Evolutionary conservation across 352 stramenopile genomes (phyloP), one percentile per base, ranked within the genome.

Genomic region (Blastocystis sp.): DNA sequence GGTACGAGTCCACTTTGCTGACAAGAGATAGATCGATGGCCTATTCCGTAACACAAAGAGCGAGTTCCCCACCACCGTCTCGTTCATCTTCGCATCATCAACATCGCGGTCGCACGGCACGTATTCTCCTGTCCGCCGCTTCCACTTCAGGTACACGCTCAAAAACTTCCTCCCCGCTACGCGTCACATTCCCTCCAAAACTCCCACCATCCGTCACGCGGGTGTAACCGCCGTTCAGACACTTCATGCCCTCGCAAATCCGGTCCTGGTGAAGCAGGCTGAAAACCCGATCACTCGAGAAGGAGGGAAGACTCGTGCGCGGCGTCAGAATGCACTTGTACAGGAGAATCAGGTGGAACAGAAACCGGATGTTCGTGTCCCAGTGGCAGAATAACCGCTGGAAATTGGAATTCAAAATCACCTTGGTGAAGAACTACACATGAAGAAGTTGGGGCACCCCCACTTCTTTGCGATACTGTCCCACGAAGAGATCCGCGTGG

Each of bases 301-400:
- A 59, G 29, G 55, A 24, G n/a, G 74, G 74, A 35, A 85, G 51
- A 13, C 12, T 12, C 3, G 29, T 33, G 2, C 74, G 74, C 29
- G 31, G 74, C 9, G 50, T 50, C 21, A 37, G 50, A 24, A 85
- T 24, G 13, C 33, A 51, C 4, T 37, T 26, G 45, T 85, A 85
- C 3, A 85, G 26, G 21, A 85, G 74, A 29, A 85, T 37, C 41
- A 67, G 29, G 50, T 63, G 74, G 41, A 85, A 85, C 50, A 85
- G n/a, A 24, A 69, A 85, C 74, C 74, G 74, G 2, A 69, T 59
- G 13, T 63, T 63, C 6, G 50, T 31, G 45, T 85, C 74, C 31
- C 55, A 85, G 29, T 85, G 60, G 41, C 74, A 69, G 60, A 85
- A 85, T 24, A 85, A 37, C 33, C 55, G 41, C 37, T 69, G 59